Evolutionary conservation across 805 yeast species (phyloP).

Genomic region (Scheffersomyces stipitis): DNA sequence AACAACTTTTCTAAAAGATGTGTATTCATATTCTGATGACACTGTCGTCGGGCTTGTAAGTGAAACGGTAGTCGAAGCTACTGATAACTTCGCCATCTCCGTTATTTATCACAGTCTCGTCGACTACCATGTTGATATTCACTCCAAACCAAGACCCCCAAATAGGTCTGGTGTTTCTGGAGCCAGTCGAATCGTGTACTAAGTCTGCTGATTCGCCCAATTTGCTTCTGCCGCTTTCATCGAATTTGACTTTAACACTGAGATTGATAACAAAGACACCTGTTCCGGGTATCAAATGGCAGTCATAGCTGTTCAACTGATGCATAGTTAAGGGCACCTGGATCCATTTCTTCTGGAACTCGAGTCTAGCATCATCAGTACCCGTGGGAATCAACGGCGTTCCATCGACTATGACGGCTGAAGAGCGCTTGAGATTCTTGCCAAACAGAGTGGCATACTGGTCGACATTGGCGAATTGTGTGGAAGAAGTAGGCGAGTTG

Average conservation of each 20-base stretch:
- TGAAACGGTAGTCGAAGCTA: constrained; percentile 64
- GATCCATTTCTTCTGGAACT: constrained; percentile 62
- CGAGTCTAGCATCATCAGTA: constrained; percentile 34
- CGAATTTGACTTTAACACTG: constrained; percentile 67
- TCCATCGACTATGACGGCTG: constrained; percentile 60
- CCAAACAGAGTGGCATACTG: constrained; percentile 45
- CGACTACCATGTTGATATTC: constrained; percentile 57
- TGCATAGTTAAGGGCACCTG: constrained; percentile 59
- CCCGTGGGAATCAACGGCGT: constrained; percentile 44
- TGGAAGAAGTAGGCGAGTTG: constrained; percentile 16
- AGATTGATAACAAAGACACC: constrained; percentile 52
- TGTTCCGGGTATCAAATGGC: constrained; percentile 67
- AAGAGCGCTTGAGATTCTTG: constrained; percentile 50
- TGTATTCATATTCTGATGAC: constrained; percentile 23
- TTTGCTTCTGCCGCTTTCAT: constrained; percentile 70
- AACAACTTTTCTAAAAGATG: not conserved
- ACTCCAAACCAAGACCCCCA: constrained; percentile 78
- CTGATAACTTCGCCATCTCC: constrained; percentile 49
- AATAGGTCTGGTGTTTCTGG: constrained; percentile 39
- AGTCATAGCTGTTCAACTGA: constrained; percentile 60
- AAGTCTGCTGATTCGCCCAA: constrained; percentile 64
- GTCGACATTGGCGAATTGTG: constrained; percentile 32
- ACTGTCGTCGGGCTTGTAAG: constrained; percentile 59
- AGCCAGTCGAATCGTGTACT: constrained; percentile 18
- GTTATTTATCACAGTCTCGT: constrained; percentile 43